Conservation (phyloP, 306 rosid genomes). For the Malus orientalis region DNA sequence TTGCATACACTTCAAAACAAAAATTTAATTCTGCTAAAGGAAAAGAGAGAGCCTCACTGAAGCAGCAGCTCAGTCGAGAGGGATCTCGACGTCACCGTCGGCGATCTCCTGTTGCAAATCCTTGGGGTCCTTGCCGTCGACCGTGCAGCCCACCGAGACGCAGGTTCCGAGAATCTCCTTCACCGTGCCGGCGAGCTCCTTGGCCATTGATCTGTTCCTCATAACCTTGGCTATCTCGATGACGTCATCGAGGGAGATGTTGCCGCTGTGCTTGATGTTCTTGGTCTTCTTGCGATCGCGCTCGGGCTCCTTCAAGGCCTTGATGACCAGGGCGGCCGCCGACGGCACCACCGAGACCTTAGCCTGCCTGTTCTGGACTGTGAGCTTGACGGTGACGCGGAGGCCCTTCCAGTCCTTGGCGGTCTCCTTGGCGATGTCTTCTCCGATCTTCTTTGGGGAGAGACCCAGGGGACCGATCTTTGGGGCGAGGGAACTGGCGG, state of each 20-base stretch:
- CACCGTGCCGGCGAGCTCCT: slow-evolving; percentile 59
- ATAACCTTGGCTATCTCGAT: slow-evolving; percentile 77
- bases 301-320: slow-evolving; percentile 82
- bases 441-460: slow-evolving; percentile 90
- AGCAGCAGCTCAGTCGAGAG: slow-evolving; percentile 50
- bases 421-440: slow-evolving; percentile 87
- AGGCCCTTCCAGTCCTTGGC: slow-evolving; percentile 97
- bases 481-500: slow-evolving; percentile 88
- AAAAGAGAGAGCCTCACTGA: background rate
- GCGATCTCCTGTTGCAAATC: slow-evolving; percentile 76
- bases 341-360: slow-evolving; percentile 88
- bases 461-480: slow-evolving; percentile 94
- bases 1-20: slow-evolving; percentile 4
- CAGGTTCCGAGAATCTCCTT: slow-evolving; percentile 87
- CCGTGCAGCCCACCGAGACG: slow-evolving; percentile 87
- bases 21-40: background rate
- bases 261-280: slow-evolving; percentile 77
- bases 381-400: slow-evolving; percentile 79
- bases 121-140: slow-evolving; percentile 79
- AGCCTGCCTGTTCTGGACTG: slow-evolving; percentile 92
- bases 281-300: slow-evolving; percentile 79
- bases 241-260: slow-evolving; percentile 79
- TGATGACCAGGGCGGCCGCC: slow-evolving; percentile 86
- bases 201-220: slow-evolving; percentile 79
- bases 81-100: slow-evolving; percentile 77